Base-by-base conservation (phyloP, 768 basidiomycete genomes). In the Calocybe cyanea region DNA sequence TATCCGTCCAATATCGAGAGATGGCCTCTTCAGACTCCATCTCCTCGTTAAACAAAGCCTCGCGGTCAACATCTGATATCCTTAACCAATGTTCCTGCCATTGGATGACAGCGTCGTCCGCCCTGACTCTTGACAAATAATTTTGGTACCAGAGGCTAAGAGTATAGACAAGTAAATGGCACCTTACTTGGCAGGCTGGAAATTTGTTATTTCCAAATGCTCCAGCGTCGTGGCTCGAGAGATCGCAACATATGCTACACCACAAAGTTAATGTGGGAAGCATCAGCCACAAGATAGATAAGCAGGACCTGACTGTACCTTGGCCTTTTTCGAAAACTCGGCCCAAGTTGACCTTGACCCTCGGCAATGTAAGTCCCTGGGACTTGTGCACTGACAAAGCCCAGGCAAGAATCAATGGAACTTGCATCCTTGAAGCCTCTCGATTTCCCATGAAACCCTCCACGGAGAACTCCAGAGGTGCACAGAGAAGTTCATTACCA, bases 301-400 rank as follows among this genome's bases (percentile, higher is more conserved):
- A 4, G 11, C 32, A 21, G 14, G 25, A 31, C 28, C 25, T 6
- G 25, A 9, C 50, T 63, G 28, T 46, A 80, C 83, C 85, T 78
- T 89, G 82, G 0, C 85, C 85, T 47, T 78, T 83, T 61, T 87
- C 92, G 65, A 95, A 95, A 1, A 80, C 85, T 33, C 76, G 73
- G 48, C 68, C 61, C 20, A 94, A 73, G 57, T 93, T 81, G 13
- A 92, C 83, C 52, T 85, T 87, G 48, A 92, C 87, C 38, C 86
- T 71, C 36, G 81, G 73, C 35, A 95, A 67, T 0, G 89, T 92
- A 63, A 92, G 90, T 0, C 92, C 92, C 62, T 95, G 92, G 2
- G 84, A 85, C 58, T 93, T 93, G 65, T 94, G 92, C 33, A 93
- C 83, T 11, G 82, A 83, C 62, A 92, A 67, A 0, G 89, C 89